phyloP scores from a whole-genome alignment of 192 early-diverging fungal genomes.

The Rhizophagus clarus region DNA sequence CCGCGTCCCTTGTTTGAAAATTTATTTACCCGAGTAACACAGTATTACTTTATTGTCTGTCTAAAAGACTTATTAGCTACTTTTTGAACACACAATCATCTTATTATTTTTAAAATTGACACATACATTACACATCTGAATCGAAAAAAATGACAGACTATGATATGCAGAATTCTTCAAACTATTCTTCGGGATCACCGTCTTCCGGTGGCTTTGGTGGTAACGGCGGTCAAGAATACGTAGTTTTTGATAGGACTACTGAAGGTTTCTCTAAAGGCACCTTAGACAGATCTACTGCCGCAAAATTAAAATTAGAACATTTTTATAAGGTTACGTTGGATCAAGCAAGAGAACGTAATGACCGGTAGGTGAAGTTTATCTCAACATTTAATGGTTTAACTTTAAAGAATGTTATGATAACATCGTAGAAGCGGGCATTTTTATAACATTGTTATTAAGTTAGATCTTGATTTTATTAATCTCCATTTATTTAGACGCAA shows the following conservation, averaged over 20 bases:
- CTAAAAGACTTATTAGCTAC: background rate
- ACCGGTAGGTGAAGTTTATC: slow-evolving; percentile 49
- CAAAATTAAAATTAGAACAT: slow-evolving; percentile 90
- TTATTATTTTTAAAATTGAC: background rate
- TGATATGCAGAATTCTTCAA: slow-evolving; percentile 2
- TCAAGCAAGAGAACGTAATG: slow-evolving; percentile 86
- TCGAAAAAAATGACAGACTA: slow-evolving; percentile 15
- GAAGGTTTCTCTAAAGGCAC: slow-evolving; percentile 78
- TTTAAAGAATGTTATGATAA: background rate
- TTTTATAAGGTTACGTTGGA: slow-evolving; percentile 89
- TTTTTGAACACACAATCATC: background rate
- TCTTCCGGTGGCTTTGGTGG: slow-evolving; percentile 1
- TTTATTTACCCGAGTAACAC: slow-evolving; percentile 13
- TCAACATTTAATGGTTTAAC: background rate
- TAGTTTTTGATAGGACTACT: slow-evolving; percentile 67
- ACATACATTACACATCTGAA: background rate
- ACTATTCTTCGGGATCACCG: background rate
- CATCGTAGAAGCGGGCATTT: background rate
- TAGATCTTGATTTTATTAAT: background rate
- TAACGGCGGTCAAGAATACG: slow-evolving; percentile 45
- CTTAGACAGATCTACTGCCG: slow-evolving; percentile 84
- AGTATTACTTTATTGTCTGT: slow-evolving; percentile 7
- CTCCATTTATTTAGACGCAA: slow-evolving; percentile 53
- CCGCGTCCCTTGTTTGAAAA: background rate
- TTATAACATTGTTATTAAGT: background rate